A percentile compares a stretch with the other conserved stretches of the same genome.
These are phyloP conservation scores for Boletales sp. DNA, from an alignment of 768 basidiomycete species.

Conservation along the genomic window DNA sequence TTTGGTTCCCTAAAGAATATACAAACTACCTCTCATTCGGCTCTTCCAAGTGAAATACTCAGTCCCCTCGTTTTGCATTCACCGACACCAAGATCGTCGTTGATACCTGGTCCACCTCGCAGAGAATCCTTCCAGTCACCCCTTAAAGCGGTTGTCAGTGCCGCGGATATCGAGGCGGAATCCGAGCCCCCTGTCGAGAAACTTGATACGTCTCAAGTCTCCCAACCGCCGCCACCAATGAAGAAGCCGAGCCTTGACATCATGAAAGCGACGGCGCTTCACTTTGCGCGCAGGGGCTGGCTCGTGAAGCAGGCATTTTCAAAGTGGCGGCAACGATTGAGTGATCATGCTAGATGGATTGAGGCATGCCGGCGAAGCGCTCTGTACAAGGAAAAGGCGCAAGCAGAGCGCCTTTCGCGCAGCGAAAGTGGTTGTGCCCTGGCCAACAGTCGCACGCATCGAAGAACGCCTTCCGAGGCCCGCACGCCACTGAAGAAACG, in stretches of 20 bases:
- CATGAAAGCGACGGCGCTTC: constrained; percentile 39
- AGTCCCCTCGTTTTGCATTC: constrained; percentile 30
- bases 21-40: constrained; percentile 22
- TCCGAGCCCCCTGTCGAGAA: constrained; percentile 5
- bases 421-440: constrained; percentile 11
- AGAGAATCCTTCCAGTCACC: constrained; percentile 25
- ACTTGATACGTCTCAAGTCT: neutral
- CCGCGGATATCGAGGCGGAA: constrained; percentile 8
- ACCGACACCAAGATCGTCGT: constrained; percentile 17
- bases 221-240: neutral
- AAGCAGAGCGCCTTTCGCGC: constrained; percentile 30
- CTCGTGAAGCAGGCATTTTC: constrained; percentile 41
- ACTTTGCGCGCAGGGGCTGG: constrained; percentile 39
- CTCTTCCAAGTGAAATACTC: constrained; percentile 25
- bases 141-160: constrained; percentile 15
- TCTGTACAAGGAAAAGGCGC: constrained; percentile 54
- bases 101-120: constrained; percentile 17
- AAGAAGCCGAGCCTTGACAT: constrained; percentile 19
- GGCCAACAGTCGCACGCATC: constrained; percentile 20
- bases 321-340: constrained; percentile 45
- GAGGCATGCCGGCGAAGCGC: constrained; percentile 62
- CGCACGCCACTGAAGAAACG: constrained; percentile 25
- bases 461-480: constrained; percentile 21
- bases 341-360: constrained; percentile 50
- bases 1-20: constrained; percentile 21